Percentiles rank a stretch among this genome's conserved stretches.
Conservation (phyloP, 257 asterid species). For the Ilex asprella region DNA sequence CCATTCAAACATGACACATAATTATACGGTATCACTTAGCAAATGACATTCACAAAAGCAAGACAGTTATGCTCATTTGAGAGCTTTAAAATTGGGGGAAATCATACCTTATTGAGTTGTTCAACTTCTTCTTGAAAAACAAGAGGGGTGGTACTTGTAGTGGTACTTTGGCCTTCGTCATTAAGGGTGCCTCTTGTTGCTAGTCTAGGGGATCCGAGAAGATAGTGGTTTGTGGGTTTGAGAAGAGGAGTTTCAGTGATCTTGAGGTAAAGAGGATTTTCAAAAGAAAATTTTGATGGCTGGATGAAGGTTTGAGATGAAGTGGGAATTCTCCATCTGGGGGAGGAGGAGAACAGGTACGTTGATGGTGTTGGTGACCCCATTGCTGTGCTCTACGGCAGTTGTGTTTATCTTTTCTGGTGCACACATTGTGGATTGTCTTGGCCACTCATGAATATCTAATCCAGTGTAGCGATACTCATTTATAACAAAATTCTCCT, state of each 20-base stretch:
- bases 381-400: too few relatives aligned
- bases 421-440: too few relatives aligned
- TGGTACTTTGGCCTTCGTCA: conserved; percentile 26
- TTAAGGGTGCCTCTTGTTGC: conserved; percentile 34
- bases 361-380: not conserved
- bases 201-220: conserved; percentile 12
- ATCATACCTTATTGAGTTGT: conserved; percentile 35
- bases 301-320: conserved; percentile 21
- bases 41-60: not conserved
- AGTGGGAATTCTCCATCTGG: conserved; percentile 17
- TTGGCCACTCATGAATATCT: too few relatives aligned
- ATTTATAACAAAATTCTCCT: too few relatives aligned
- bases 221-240: conserved; percentile 5
- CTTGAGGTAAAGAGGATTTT: not conserved
- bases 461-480: too few relatives aligned
- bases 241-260: not conserved
- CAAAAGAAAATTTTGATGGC: conserved; percentile 14
- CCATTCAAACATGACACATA: too few relatives aligned
- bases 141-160: conserved; percentile 12
- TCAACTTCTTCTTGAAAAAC: conserved; percentile 22
- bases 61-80: not conserved
- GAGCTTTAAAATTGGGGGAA: not conserved
- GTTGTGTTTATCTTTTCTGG: too few relatives aligned
- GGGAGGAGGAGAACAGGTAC: conserved; percentile 13
- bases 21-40: too few relatives aligned